Percentiles rank a stretch among this genome's conserved stretches.
Evolutionary conservation across 1,284 basidiomycete species (phyloP).

Genomic region (Erythrobasidium hasegawianum): DNA sequence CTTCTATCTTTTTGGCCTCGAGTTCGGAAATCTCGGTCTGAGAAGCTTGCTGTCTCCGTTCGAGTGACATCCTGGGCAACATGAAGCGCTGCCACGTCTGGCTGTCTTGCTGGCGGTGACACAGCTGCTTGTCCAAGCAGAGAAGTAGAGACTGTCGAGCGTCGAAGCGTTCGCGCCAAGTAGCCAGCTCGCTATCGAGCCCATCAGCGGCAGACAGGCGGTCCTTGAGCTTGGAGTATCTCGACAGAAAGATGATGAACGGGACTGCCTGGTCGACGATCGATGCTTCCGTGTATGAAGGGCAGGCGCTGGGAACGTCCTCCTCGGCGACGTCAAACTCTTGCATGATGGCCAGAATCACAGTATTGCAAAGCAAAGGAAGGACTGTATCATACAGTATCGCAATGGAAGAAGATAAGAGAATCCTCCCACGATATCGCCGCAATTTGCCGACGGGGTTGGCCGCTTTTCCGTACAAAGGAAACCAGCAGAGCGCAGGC

Average conservation of each 20-base stretch:
- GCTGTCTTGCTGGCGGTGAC: neutral
- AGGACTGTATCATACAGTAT: too few species aligned
- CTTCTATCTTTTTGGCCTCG: neutral
- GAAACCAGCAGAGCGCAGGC: too few species aligned
- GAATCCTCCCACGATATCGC: too few species aligned
- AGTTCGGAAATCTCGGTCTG: neutral
- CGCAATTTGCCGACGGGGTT: too few species aligned
- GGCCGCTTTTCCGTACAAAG: too few species aligned
- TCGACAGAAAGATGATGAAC: conserved; percentile 6
- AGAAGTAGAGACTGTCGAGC: neutral
- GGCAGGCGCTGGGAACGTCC: neutral
- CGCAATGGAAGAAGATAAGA: too few species aligned
- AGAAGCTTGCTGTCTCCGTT: neutral
- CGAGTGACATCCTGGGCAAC: neutral
- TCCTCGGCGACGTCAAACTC: too few species aligned
- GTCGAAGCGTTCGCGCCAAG: neutral
- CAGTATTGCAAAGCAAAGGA: too few species aligned
- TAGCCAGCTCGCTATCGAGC: neutral
- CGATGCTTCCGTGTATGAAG: neutral
- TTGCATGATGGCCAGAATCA: too few species aligned
- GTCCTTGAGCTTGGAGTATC: neutral
- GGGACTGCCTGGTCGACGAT: conserved; percentile 7
- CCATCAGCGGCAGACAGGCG: neutral
- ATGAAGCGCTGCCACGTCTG: neutral
- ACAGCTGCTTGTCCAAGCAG: neutral